These are phyloP conservation scores for Trifolium subterraneum DNA, from an alignment of 306 rosid species.

Conservation along the genomic window DNA sequence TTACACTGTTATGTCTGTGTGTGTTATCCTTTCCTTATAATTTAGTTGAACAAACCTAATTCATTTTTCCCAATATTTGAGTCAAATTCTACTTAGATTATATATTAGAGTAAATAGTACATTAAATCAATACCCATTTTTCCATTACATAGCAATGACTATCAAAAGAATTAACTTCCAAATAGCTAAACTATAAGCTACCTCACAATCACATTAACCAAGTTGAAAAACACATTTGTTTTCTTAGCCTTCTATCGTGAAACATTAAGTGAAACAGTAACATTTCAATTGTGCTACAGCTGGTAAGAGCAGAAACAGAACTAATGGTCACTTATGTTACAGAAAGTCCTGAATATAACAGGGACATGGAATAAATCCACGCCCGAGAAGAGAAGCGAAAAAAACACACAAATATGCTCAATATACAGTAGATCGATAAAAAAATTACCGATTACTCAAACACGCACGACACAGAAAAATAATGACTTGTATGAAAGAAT, in stretches of 20 bases:
- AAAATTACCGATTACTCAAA: slow-evolving; percentile 47
- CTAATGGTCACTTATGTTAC: slow-evolving; percentile 12
- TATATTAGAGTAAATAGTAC: background rate
- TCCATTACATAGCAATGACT: background rate
- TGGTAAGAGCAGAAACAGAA: slow-evolving; percentile 20
- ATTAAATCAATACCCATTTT: background rate
- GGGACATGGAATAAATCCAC: slow-evolving; percentile 26
- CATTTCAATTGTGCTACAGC: slow-evolving; percentile 17
- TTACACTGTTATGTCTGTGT: too few species aligned
- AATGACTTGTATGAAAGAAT: slow-evolving; percentile 62
- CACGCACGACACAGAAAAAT: slow-evolving; percentile 39
- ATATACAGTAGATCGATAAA: slow-evolving; percentile 49
- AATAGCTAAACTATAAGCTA: background rate
- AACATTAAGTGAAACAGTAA: background rate
- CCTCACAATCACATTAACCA: background rate
- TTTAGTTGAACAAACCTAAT: background rate
- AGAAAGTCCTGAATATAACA: slow-evolving; percentile 18
- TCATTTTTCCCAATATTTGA: background rate
- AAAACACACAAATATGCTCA: slow-evolving; percentile 41
- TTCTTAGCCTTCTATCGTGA: slow-evolving; percentile 8
- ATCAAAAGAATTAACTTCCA: background rate
- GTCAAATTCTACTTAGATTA: background rate
- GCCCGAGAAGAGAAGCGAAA: slow-evolving; percentile 5
- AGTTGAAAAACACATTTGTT: slow-evolving; percentile 17
- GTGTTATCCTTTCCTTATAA: background rate